Percentiles rank a stretch among this genome's conserved stretches.
phyloP scores from a whole-genome alignment of 192 early-diverging fungal genomes.

The Rhizophagus sp. region DNA sequence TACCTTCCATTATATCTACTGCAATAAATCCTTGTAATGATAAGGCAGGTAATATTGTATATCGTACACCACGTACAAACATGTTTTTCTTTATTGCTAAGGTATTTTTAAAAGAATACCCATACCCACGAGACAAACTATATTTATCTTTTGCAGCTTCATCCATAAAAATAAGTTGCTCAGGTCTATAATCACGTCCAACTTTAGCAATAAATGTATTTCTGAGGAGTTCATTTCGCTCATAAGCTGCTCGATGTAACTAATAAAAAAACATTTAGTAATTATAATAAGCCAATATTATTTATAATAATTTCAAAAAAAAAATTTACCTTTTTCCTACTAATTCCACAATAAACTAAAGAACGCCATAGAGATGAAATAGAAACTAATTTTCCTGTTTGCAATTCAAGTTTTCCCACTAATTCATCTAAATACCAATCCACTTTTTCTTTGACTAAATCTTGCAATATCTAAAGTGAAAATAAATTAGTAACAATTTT shows the following conservation, averaged over 20 bases:
- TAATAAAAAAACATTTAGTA: not conserved
- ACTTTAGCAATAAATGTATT: too few relatives aligned
- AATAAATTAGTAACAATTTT: not conserved
- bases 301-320: not conserved
- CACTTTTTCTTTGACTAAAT: slow-evolving; percentile 8
- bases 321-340: slow-evolving; percentile 1
- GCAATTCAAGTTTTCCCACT: not conserved
- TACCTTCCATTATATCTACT: slow-evolving; percentile 17
- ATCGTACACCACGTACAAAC: slow-evolving; percentile 9
- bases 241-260: slow-evolving; percentile 1
- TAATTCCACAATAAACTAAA: slow-evolving; percentile 14
- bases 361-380: not conserved
- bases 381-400: not conserved
- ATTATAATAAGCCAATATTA: not conserved
- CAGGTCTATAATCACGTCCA: not conserved
- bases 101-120: not conserved
- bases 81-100: not conserved
- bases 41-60: slow-evolving; percentile 13
- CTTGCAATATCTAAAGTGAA: not conserved
- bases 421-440: slow-evolving; percentile 23
- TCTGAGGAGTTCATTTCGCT: too few relatives aligned
- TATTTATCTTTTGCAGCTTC: slow-evolving; percentile 11
- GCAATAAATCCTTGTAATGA: slow-evolving; percentile 13
- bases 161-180: slow-evolving; percentile 23
- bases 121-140: not conserved